A percentile compares a stretch with the other conserved stretches of the same genome.
phyloP scores from a whole-genome alignment of 1,284 basidiomycete genomes.

The Meira nashicola region DNA sequence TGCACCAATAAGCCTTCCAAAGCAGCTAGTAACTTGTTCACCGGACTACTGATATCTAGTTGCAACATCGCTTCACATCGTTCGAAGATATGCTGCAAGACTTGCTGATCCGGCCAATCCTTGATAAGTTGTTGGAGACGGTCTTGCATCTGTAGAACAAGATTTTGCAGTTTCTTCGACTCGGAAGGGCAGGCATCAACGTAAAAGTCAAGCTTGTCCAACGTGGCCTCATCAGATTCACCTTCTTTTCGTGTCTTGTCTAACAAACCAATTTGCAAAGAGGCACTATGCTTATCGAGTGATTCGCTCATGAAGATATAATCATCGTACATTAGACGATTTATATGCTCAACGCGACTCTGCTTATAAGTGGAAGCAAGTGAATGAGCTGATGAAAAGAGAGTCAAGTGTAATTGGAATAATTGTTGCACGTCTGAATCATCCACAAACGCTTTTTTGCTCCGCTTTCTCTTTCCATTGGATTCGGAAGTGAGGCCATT shows the following conservation, averaged over 20 bases:
- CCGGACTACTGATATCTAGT: slow-evolving; percentile 66
- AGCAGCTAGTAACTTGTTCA: slow-evolving; percentile 77
- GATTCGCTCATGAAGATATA: slow-evolving; percentile 24
- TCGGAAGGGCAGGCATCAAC: slow-evolving; percentile 33
- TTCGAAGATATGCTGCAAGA: slow-evolving; percentile 74
- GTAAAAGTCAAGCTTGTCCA: slow-evolving; percentile 44
- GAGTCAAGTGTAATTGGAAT: slow-evolving; percentile 28
- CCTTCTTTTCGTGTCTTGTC: neutral
- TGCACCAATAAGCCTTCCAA: slow-evolving; percentile 81
- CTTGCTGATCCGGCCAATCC: slow-evolving; percentile 97
- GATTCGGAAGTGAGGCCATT: neutral
- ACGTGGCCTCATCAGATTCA: neutral
- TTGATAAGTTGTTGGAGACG: slow-evolving; percentile 58
- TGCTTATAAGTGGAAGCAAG: neutral
- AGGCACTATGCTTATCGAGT: slow-evolving; percentile 31
- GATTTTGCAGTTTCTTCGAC: slow-evolving; percentile 25
- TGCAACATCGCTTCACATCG: slow-evolving; percentile 69
- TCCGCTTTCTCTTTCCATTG: neutral
- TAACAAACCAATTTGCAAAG: slow-evolving; percentile 30
- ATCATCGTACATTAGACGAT: slow-evolving; percentile 5
- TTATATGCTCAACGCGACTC: slow-evolving; percentile 8
- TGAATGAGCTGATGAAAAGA: slow-evolving; percentile 18
- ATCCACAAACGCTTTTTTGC: neutral
- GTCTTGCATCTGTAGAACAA: slow-evolving; percentile 29
- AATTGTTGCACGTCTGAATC: slow-evolving; percentile 13